These are phyloP conservation scores for Acorus gramineus DNA, from an alignment of 106 monocot species.

Conservation along the genomic window DNA sequence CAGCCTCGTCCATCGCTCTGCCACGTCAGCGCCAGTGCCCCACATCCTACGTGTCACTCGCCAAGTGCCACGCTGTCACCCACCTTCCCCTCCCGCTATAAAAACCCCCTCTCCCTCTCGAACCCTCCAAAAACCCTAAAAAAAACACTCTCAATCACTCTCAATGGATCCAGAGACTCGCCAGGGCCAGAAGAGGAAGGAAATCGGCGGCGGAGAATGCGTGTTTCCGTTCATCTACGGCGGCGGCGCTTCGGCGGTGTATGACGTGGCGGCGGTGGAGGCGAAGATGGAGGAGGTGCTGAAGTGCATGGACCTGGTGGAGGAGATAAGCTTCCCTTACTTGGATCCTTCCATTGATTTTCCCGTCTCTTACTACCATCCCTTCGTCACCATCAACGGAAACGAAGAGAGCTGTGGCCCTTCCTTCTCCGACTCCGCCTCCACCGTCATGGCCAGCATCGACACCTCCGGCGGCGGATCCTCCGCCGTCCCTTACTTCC, in stretches of 20 bases:
- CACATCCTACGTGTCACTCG: neutral
- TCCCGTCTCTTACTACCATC: neutral
- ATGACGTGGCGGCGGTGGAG: conserved; percentile 1
- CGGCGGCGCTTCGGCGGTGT: neutral
- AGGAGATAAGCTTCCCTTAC: conserved; percentile 5
- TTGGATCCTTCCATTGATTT: conserved; percentile 6
- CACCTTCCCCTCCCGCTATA: neutral
- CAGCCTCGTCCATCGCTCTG: neutral
- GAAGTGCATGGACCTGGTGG: neutral
- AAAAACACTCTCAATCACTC: neutral
- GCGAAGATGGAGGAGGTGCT: conserved; percentile 10
- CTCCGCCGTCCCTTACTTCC: neutral
- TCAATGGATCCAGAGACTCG: neutral
- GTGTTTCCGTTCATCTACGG: neutral
- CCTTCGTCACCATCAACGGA: conserved; percentile 8
- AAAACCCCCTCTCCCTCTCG: neutral
- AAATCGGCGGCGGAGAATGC: neutral
- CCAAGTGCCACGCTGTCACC: neutral
- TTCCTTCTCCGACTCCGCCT: conserved; percentile 5
- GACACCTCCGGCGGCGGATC: neutral
- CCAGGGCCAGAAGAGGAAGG: neutral
- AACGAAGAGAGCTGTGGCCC: conserved; percentile 11
- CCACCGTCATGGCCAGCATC: conserved; percentile 11
- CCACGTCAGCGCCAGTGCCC: neutral
- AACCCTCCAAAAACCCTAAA: too few relatives aligned